These are phyloP conservation scores for Physcomitrium patens DNA, from an alignment of 225 moss, liverwort and hornwort species.

Conservation along the genomic window DNA sequence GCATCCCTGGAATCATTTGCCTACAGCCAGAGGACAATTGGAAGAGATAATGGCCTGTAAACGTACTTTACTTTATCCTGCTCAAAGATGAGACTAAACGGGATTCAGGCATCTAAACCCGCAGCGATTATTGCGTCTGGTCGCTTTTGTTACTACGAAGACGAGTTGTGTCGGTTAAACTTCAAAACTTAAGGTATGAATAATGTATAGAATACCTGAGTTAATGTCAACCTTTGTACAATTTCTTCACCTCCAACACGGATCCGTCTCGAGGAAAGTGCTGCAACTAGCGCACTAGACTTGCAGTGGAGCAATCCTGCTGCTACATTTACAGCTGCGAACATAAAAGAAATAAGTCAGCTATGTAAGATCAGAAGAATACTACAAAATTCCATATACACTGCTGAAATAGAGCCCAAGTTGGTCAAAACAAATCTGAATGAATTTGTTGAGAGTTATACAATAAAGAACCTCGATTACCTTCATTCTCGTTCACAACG, in stretches of 20 bases:
- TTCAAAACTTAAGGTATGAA: conserved; percentile 1
- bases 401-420: not conserved
- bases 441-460: not conserved
- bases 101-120: not conserved
- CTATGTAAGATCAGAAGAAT: not conserved
- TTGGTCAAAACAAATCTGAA: too few species aligned
- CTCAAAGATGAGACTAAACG: not conserved
- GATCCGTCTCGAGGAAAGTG: conserved; percentile 73
- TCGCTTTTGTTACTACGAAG: not conserved
- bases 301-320: conserved; percentile 77
- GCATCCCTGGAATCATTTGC: conserved; percentile 85
- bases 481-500: conserved; percentile 64
- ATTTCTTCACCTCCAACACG: conserved; percentile 85
- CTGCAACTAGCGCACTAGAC: conserved; percentile 61
- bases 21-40: conserved; percentile 34
- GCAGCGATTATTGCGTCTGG: not conserved
- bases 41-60: not conserved
- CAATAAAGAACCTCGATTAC: conserved; percentile 28
- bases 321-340: conserved; percentile 66
- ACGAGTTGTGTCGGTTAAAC: not conserved
- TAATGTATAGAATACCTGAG: conserved; percentile 53
- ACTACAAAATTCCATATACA: not conserved
- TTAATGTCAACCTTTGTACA: conserved; percentile 67
- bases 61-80: not conserved
- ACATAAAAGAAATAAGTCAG: not conserved